Percentiles rank a stretch among this genome's conserved stretches.
These are phyloP conservation scores for Lecanicillium sp. DNA, from an alignment of 2,329 filamentous ascomycete genomes.

Conservation along the genomic window DNA sequence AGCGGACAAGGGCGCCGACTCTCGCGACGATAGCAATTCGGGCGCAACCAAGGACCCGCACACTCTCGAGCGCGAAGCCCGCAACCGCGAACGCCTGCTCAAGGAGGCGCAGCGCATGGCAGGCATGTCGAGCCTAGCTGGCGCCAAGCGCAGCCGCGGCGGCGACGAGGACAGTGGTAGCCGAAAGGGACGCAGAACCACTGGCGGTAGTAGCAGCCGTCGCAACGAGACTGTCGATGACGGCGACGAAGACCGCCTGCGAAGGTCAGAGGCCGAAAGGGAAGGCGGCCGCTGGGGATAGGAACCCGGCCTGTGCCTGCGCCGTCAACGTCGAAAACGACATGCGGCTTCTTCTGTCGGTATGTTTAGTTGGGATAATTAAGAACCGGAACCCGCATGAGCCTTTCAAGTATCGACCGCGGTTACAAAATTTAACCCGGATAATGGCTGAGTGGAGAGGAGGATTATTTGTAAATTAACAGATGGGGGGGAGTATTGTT, in stretches of 20 bases:
- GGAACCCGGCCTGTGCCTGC: slow-evolving; percentile 2
- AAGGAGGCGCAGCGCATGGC: slow-evolving; percentile 63
- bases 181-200: slow-evolving; percentile 26
- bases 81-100: slow-evolving; percentile 57
- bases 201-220: slow-evolving; percentile 30
- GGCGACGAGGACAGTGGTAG: slow-evolving; percentile 28
- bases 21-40: slow-evolving; percentile 16
- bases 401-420: too few relatives aligned
- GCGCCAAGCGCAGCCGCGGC: slow-evolving; percentile 42
- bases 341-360: slow-evolving; percentile 4
- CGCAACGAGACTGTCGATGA: slow-evolving; percentile 38
- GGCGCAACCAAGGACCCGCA: slow-evolving; percentile 46
- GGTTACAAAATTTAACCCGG: too few relatives aligned
- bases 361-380: too few relatives aligned
- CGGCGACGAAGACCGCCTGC: slow-evolving; percentile 46
- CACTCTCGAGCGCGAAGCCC: slow-evolving; percentile 60
- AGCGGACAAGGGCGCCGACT: slow-evolving; percentile 21
- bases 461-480: too few relatives aligned
- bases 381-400: too few relatives aligned
- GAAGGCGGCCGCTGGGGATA: slow-evolving; percentile 45
- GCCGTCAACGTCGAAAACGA: background rate
- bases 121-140: slow-evolving; percentile 37
- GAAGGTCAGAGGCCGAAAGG: slow-evolving; percentile 51
- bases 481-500: too few relatives aligned
- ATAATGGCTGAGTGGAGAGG: too few relatives aligned